Base-by-base conservation (phyloP, 2,329 filamentous ascomycete species). In the Exserohilum turcica region DNA sequence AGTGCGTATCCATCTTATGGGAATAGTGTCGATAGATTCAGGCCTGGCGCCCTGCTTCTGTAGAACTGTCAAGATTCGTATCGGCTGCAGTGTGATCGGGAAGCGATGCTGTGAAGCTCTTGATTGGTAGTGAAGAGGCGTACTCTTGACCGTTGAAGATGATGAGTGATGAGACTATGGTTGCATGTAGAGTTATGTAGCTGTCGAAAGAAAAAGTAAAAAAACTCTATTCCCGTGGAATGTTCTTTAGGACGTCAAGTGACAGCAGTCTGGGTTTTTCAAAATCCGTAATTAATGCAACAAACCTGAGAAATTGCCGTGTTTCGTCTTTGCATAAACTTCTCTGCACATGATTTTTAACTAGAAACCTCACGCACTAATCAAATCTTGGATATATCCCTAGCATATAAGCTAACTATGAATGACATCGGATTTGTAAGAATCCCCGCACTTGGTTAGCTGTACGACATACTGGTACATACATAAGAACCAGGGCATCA, bases 21-120 rank as follows among this genome's bases (percentile, higher is more conserved):
- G n/a, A n/a, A 40, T 27, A 40, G 37, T 40, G 21, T 21, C 37
- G 27, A 40, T 40, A 28, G 37, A 40, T 40, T 21, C 37, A 40
- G 27, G 37, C 37, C 10, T 40, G 37, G 21, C 24, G 37, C 37
- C 37, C 37, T 27, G 37, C n/a, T 40, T 40, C 19, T 28, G 37
- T 40, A 15, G 37, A 40, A 27, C 24, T 5, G 27, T 40, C 19
- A 12, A 40, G 27, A 40, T 12, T 28, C 15, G 37, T 21, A 13
- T 40, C 15, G 37, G 21, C 27, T 40, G 37, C 13, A 40, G 37
- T 40, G 37, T 13, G n/a, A 28, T 21, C 27, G 27, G 35, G 35
- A 16, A 18, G 6, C 8, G 8, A 37, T 37, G 10, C 35, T 37
- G 35, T 37, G 8, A n/a, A 37, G 35, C 35, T 37, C 35, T 37